Conservation (phyloP, 176 grass and related monocot genomes). For the Oryza glaberrima region DNA sequence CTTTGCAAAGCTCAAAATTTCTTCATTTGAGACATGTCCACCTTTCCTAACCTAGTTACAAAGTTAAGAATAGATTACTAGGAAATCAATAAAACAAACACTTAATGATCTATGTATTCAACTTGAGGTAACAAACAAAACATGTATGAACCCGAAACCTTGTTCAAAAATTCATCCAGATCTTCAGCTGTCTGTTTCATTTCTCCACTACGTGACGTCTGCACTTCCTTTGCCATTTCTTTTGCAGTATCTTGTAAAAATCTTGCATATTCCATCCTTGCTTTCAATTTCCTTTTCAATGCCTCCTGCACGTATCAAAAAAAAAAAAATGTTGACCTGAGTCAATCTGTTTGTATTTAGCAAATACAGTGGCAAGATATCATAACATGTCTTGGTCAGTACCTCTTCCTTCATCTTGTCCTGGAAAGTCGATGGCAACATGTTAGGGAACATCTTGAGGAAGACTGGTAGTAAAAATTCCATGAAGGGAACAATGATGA, state of each 20-base stretch:
- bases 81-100: not conserved
- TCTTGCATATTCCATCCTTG: conserved; percentile 91
- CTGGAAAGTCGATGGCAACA: conserved; percentile 96
- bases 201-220: conserved; percentile 74
- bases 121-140: conserved; percentile 25
- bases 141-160: conserved; percentile 47
- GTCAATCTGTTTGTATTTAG: not conserved
- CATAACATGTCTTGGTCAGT: conserved; percentile 12
- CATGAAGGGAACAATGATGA: conserved; percentile 95
- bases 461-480: conserved; percentile 91
- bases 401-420: conserved; percentile 97
- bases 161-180: conserved; percentile 90
- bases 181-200: conserved; percentile 92
- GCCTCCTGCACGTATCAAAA: conserved; percentile 60
- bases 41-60: conserved; percentile 85
- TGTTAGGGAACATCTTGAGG: conserved; percentile 91
- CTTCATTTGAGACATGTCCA: conserved; percentile 83
- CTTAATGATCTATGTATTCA: conserved; percentile 22
- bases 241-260: conserved; percentile 94
- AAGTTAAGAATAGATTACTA: conserved; percentile 45
- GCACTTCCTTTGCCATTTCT: conserved; percentile 95
- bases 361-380: conserved; percentile 3
- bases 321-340: conserved; percentile 30
- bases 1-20: conserved; percentile 97
- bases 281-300: conserved; percentile 85